Conservation (phyloP, 306 rosid genomes). For the Astragalus glycyphyllos region DNA sequence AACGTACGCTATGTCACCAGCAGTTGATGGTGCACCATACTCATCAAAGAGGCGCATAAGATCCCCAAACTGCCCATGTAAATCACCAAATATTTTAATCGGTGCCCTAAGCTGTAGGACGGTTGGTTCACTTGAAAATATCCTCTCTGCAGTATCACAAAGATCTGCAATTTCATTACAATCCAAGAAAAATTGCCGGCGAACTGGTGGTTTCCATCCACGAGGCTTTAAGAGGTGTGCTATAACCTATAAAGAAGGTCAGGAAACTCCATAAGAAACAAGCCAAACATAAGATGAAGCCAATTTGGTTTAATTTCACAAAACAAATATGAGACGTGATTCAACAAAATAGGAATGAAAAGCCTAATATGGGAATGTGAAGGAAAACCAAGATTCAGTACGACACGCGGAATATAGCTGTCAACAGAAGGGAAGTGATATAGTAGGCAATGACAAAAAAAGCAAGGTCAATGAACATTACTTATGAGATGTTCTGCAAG, state of each 20-base stretch:
- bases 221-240: conserved; percentile 97
- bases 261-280: conserved; percentile 39
- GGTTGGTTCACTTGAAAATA: conserved; percentile 96
- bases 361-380: conserved; percentile 6
- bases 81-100: conserved; percentile 97
- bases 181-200: conserved; percentile 94
- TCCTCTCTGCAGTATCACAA: conserved; percentile 96
- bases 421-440: background rate
- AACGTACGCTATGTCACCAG: conserved; percentile 99
- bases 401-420: conserved; percentile 22
- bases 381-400: conserved; percentile 14
- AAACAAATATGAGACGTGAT: conserved; percentile 23
- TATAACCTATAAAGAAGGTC: conserved; percentile 64
- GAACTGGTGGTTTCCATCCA: conserved; percentile 99
- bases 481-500: conserved; percentile 32
- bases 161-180: conserved; percentile 99
- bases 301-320: conserved; percentile 33
- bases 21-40: conserved; percentile 99
- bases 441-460: conserved; percentile 18
- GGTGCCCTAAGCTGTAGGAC: conserved; percentile 94
- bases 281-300: conserved; percentile 31
- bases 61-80: conserved; percentile 99
- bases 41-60: conserved; percentile 99
- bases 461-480: conserved; percentile 28
- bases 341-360: conserved; percentile 21